These are phyloP conservation scores for Talaromyces amestolkiae DNA, from an alignment of 2,329 filamentous ascomycete species.

Conservation along the genomic window DNA sequence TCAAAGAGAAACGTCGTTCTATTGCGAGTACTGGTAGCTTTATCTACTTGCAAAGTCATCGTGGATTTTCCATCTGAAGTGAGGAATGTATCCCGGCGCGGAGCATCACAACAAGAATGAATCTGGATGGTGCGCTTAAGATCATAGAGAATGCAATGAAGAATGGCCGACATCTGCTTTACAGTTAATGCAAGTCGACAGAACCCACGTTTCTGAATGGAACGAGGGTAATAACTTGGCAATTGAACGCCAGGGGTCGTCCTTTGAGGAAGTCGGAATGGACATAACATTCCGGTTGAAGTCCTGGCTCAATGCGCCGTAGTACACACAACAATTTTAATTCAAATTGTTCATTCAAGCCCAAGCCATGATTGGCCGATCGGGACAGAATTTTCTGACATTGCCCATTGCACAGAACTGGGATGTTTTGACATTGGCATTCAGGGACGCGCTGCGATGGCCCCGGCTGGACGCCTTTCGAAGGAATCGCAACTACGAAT, in stretches of 20 bases:
- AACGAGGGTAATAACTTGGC: background rate
- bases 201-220: background rate
- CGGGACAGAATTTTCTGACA: background rate
- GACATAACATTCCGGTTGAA: slow-evolving; percentile 12
- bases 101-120: slow-evolving; percentile 18
- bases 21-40: slow-evolving; percentile 10
- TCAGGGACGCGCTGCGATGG: background rate
- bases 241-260: background rate
- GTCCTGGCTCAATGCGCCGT: background rate
- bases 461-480: background rate
- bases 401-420: background rate
- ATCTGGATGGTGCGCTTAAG: background rate
- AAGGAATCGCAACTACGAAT: background rate
- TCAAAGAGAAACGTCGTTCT: background rate
- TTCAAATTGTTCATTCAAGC: background rate
- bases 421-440: background rate
- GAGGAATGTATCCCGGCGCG: slow-evolving; percentile 16
- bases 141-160: slow-evolving; percentile 19
- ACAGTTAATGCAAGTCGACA: background rate
- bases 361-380: background rate
- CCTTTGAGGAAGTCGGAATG: background rate
- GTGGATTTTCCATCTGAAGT: background rate
- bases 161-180: slow-evolving; percentile 15
- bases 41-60: slow-evolving; percentile 15
- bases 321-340: background rate